phyloP scores from a whole-genome alignment of 352 stramenopile genomes.

The Phytophthora foliorum region DNA sequence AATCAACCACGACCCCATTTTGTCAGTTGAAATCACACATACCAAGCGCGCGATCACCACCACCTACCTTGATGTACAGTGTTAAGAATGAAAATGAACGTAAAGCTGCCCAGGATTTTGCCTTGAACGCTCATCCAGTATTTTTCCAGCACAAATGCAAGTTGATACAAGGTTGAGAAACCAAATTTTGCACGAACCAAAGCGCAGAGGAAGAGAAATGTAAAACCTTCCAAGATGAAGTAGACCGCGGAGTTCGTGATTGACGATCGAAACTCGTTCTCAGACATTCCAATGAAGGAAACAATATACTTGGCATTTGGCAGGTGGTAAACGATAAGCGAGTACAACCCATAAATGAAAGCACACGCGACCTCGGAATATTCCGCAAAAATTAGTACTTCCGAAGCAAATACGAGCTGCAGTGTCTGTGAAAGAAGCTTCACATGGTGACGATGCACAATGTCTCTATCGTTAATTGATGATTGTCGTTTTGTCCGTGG shows the following conservation, averaged over 20 bases:
- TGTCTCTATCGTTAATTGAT: no score
- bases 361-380: conserved; percentile 41
- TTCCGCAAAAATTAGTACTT: conserved; percentile 38
- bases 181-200: no score
- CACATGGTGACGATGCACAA: conserved; percentile 32
- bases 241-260: conserved; percentile 7
- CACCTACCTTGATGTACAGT: conserved; percentile 22
- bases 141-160: conserved; percentile 47
- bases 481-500: no score
- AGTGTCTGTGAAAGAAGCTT: conserved; percentile 30
- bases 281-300: conserved; percentile 9
- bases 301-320: conserved; percentile 26
- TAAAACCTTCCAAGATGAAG: no score
- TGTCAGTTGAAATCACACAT: no score
- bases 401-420: conserved; percentile 38
- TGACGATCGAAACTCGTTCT: conserved; percentile 9
- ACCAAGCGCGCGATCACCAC: no score
- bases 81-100: conserved; percentile 35
- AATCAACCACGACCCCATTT: no score
- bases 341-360: conserved; percentile 36
- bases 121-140: conserved; percentile 39
- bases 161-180: conserved; percentile 34
- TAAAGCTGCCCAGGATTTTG: conserved; percentile 33
- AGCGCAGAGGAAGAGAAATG: no score
- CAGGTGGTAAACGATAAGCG: conserved; percentile 22